Evolutionary conservation across 768 basidiomycete species (phyloP).

Genomic region (Suillus decipiens): DNA sequence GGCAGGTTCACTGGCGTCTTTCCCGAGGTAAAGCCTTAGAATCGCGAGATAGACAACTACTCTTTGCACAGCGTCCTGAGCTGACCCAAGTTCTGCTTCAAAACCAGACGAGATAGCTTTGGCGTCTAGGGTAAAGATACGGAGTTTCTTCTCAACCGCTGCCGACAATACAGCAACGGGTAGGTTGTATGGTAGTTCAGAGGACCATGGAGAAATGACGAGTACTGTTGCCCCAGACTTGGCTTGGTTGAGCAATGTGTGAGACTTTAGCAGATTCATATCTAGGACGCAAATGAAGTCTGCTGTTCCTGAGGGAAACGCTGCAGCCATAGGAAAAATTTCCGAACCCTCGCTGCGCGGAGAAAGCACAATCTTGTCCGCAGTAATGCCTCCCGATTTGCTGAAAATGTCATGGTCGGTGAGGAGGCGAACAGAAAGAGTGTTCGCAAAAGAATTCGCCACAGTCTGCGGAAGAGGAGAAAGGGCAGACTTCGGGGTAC

Average conservation of each 20-base stretch:
- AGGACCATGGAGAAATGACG: constrained; percentile 72
- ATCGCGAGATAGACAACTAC: constrained; percentile 77
- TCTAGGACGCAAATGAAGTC: constrained; percentile 81
- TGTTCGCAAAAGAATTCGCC: constrained; percentile 57
- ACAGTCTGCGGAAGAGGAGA: constrained; percentile 49
- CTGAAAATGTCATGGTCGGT: constrained; percentile 77
- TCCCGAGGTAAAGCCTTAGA: constrained; percentile 79
- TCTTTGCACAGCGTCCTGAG: constrained; percentile 48
- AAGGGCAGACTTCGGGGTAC: constrained; percentile 47
- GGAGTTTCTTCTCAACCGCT: constrained; percentile 54
- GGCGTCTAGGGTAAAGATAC: constrained; percentile 61
- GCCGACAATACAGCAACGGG: constrained; percentile 47
- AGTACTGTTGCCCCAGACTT: constrained; percentile 71
- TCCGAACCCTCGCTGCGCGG: constrained; percentile 40
- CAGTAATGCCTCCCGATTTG: constrained; percentile 67
- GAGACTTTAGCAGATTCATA: constrained; percentile 74
- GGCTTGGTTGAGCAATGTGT: constrained; percentile 68
- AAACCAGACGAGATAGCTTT: constrained; percentile 50
- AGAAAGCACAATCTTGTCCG: constrained; percentile 68
- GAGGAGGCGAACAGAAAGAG: constrained; percentile 60
- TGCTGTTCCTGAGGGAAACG: constrained; percentile 55
- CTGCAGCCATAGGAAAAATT: constrained; percentile 52
- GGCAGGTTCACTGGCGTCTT: constrained; percentile 52
- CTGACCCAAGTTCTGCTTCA: constrained; percentile 30
- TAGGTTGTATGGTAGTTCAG: constrained; percentile 70